phyloP scores from a whole-genome alignment of 164 flowering plant genomes.

The Cinnamomum chago region DNA sequence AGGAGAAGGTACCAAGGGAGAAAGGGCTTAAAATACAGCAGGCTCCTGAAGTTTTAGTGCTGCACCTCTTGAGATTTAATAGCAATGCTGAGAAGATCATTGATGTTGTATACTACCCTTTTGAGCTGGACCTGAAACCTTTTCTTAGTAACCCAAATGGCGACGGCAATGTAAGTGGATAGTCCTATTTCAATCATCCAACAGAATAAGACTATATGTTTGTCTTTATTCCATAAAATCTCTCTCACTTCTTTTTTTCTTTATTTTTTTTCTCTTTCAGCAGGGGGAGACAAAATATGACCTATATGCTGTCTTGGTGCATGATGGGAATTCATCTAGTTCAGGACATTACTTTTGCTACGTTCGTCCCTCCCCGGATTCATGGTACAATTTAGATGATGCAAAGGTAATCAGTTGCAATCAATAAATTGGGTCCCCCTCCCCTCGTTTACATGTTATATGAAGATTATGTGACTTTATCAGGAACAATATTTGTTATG shows the following conservation, averaged over 20 bases:
- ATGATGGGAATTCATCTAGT: conserved; percentile 44
- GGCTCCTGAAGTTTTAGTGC: conserved; percentile 57
- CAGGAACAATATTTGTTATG: neutral
- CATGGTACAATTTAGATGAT: conserved; percentile 81
- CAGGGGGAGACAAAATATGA: conserved; percentile 60
- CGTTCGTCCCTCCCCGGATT: conserved; percentile 55
- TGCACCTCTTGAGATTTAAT: conserved; percentile 92
- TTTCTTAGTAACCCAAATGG: conserved; percentile 31
- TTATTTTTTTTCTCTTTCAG: neutral
- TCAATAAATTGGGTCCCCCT: neutral
- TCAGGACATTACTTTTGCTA: conserved; percentile 83
- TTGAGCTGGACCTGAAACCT: conserved; percentile 68
- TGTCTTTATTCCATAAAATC: neutral
- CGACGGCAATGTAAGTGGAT: conserved; percentile 40
- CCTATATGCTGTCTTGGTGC: conserved; percentile 83
- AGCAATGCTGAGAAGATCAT: conserved; percentile 62
- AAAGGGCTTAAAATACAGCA: conserved; percentile 69
- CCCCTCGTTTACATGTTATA: neutral
- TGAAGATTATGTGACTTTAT: neutral
- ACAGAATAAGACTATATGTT: neutral
- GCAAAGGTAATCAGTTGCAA: conserved; percentile 45
- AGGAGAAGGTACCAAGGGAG: conserved; percentile 50
- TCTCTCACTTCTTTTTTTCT: neutral
- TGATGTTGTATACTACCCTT: conserved; percentile 60
- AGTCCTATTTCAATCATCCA: neutral